Percentiles rank a stretch among this genome's conserved stretches.
Evolutionary conservation across 805 yeast species (phyloP).

Genomic region (Saccharomycopsis sp.): DNA sequence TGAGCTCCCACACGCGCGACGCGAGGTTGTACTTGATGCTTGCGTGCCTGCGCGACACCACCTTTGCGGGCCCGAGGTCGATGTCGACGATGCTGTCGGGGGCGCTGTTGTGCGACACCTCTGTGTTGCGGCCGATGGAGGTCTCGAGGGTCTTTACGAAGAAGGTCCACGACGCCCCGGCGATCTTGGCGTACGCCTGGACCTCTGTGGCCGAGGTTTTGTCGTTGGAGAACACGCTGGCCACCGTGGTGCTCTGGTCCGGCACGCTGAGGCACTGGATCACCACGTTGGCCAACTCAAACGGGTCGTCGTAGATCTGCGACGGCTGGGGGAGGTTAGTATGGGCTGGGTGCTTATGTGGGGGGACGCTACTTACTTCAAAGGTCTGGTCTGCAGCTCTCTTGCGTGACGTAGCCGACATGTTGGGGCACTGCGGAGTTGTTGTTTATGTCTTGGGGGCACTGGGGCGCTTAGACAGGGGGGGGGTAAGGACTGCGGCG

Average conservation of each 20-base stretch:
- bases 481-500: neutral
- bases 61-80: slow-evolving; percentile 94
- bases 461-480: neutral
- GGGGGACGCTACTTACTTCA: no score
- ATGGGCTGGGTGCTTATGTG: slow-evolving; percentile 2
- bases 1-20: slow-evolving; percentile 78
- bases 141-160: slow-evolving; percentile 76
- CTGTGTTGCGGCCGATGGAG: slow-evolving; percentile 81
- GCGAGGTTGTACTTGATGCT: slow-evolving; percentile 68
- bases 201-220: slow-evolving; percentile 61
- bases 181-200: slow-evolving; percentile 96
- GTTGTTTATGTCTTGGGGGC: neutral
- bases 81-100: slow-evolving; percentile 45
- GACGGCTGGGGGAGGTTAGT: slow-evolving; percentile 2
- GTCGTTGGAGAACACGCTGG: slow-evolving; percentile 66
- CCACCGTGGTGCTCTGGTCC: slow-evolving; percentile 68
- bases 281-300: slow-evolving; percentile 65
- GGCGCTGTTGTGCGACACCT: slow-evolving; percentile 22
- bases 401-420: slow-evolving; percentile 13
- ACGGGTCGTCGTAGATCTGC: slow-evolving; percentile 44
- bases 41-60: slow-evolving; percentile 92
- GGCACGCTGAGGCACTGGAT: slow-evolving; percentile 67
- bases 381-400: slow-evolving; percentile 13
- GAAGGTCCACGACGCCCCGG: slow-evolving; percentile 90
- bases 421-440: neutral